Evolutionary conservation across 257 asterid species (phyloP).

Genomic region (Plantago elongata): DNA sequence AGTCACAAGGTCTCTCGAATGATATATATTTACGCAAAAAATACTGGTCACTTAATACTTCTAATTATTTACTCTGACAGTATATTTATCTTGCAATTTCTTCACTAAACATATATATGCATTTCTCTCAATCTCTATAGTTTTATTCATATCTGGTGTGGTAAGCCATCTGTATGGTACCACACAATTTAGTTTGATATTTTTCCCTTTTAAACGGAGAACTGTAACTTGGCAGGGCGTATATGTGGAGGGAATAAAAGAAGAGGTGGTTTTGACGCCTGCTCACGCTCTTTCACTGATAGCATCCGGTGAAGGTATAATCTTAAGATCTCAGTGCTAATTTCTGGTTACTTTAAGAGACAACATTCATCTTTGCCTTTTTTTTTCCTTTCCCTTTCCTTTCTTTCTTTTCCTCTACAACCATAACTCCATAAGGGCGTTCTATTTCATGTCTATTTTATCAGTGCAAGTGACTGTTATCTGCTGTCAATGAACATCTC

Average conservation of each 20-base stretch:
- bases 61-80: too few relatives aligned
- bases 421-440: not conserved
- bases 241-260: conserved; percentile 81
- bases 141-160: too few relatives aligned
- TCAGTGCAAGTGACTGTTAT: conserved; percentile 9
- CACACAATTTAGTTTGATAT: not conserved
- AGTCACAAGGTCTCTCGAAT: too few relatives aligned
- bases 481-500: conserved; percentile 7
- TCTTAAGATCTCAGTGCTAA: not conserved
- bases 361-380: not conserved
- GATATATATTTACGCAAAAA: too few relatives aligned
- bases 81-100: too few relatives aligned
- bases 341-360: conserved; percentile 2
- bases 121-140: not conserved
- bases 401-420: conserved; percentile 4
- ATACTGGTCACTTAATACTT: too few relatives aligned
- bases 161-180: too few relatives aligned
- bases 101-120: not conserved
- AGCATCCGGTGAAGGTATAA: conserved; percentile 86
- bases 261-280: conserved; percentile 83
- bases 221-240: conserved; percentile 47
- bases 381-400: not conserved
- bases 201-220: conserved; percentile 13
- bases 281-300: conserved; percentile 89
- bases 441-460: conserved; percentile 13